A percentile compares a stretch with the other conserved stretches of the same genome.
These are phyloP conservation scores for Aspergillus tubingensis DNA, from an alignment of 2,329 filamentous ascomycete genomes.

Conservation along the genomic window DNA sequence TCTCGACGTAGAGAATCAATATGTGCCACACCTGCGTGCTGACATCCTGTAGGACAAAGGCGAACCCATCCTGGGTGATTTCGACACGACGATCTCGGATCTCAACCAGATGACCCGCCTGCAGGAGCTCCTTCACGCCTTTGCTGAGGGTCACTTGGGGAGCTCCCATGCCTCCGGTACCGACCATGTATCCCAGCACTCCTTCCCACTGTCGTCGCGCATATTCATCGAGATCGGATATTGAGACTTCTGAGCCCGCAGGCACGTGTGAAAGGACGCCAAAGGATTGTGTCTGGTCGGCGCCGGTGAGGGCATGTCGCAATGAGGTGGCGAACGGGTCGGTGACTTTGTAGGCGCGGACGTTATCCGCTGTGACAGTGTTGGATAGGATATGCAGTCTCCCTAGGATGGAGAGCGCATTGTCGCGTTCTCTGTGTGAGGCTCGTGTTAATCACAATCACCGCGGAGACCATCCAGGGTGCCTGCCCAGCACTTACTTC, in stretches of 20 bases:
- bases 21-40: conserved; percentile 98
- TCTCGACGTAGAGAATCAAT: conserved; percentile 87
- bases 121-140: conserved; percentile 80
- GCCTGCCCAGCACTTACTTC: conserved; percentile 43
- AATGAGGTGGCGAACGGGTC: conserved; percentile 81
- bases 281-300: conserved; percentile 83
- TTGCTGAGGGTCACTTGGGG: conserved; percentile 61
- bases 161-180: conserved; percentile 51
- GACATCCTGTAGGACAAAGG: conserved; percentile 89
- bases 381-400: conserved; percentile 83
- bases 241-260: conserved; percentile 64
- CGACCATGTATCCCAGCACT: conserved; percentile 91
- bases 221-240: conserved; percentile 78
- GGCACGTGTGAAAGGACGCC: conserved; percentile 75
- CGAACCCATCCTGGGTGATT: conserved; percentile 92
- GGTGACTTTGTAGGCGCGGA: conserved; percentile 74
- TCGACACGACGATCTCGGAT: conserved; percentile 57
- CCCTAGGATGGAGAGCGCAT: conserved; percentile 77
- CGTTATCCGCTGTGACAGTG: conserved; percentile 59
- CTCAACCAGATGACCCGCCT: conserved; percentile 79
- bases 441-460: not conserved
- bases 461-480: not conserved
- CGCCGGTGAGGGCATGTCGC: conserved; percentile 82
- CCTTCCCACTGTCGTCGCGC: conserved; percentile 91
- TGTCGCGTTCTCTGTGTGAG: conserved; percentile 70